Percentiles rank a stretch among this genome's conserved stretches.
Evolutionary conservation across 768 basidiomycete species (phyloP).

Genomic region (Tylopilus rubrobrunneus): DNA sequence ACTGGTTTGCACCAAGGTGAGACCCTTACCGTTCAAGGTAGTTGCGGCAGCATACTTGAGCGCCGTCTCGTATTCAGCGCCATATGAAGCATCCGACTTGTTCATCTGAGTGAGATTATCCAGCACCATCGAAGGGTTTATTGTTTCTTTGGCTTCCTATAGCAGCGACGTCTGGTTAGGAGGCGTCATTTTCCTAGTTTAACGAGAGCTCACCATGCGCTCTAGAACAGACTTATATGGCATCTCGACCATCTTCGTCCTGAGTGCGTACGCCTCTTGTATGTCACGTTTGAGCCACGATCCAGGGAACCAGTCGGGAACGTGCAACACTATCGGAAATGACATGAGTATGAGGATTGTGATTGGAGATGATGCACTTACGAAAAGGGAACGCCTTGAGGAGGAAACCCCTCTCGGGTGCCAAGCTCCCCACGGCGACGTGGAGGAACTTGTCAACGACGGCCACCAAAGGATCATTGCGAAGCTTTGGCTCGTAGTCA

Average conservation of each 20-base stretch:
- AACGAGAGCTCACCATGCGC: not conserved
- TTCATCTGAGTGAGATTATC: not conserved
- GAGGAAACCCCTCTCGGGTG: not conserved
- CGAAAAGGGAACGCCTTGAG: not conserved
- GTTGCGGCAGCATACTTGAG: not conserved
- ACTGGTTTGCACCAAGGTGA: not conserved
- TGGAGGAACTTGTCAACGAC: not conserved
- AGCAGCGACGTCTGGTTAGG: not conserved
- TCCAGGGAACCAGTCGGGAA: not conserved
- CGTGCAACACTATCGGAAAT: not conserved
- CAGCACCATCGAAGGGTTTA: not conserved
- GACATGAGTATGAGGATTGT: not conserved
- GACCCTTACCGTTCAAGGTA: not conserved
- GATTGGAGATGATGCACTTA: not conserved
- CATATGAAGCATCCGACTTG: not conserved
- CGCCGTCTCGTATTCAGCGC: not conserved
- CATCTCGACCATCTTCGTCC: not conserved
- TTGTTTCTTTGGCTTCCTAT: not conserved
- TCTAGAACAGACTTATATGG: not conserved
- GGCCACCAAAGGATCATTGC: not conserved
- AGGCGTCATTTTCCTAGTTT: not conserved
- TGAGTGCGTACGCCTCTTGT: not conserved
- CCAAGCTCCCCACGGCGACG: not conserved
- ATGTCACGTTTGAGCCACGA: not conserved
- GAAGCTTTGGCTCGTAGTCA: not conserved